These are phyloP conservation scores for Erucastrum elatum DNA, from an alignment of 345 rosid species.

Conservation along the genomic window DNA sequence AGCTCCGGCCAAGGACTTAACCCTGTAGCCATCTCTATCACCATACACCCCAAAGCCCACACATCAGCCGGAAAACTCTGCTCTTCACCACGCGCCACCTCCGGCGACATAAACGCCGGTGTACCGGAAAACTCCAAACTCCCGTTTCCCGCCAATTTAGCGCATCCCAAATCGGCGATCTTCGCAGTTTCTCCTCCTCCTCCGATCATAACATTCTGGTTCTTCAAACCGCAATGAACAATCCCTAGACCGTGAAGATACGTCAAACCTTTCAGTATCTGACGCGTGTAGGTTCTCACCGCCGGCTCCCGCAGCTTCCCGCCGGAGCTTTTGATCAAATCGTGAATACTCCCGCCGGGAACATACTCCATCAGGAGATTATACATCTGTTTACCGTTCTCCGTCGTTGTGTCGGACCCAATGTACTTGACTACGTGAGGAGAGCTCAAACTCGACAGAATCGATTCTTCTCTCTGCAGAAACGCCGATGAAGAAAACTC, in stretches of 20 bases:
- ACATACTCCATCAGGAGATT: slow-evolving; percentile 70
- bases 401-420: slow-evolving; percentile 48
- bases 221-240: slow-evolving; percentile 81
- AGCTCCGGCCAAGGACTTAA: slow-evolving; percentile 67
- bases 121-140: slow-evolving; percentile 66
- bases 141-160: slow-evolving; percentile 41
- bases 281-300: slow-evolving; percentile 44
- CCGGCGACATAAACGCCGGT: slow-evolving; percentile 94
- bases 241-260: slow-evolving; percentile 61
- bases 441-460: slow-evolving; percentile 60
- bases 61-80: slow-evolving; percentile 82
- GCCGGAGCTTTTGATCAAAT: slow-evolving; percentile 56
- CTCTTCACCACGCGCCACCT: slow-evolving; percentile 81
- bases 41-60: slow-evolving; percentile 84
- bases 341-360: slow-evolving; percentile 66
- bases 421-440: slow-evolving; percentile 66
- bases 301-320: slow-evolving; percentile 56
- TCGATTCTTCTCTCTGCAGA: slow-evolving; percentile 53
- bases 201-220: slow-evolving; percentile 65
- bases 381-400: slow-evolving; percentile 40
- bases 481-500: slow-evolving; percentile 53
- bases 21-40: slow-evolving; percentile 83
- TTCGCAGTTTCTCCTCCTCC: slow-evolving; percentile 53
- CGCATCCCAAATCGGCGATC: slow-evolving; percentile 83
- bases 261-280: slow-evolving; percentile 56